Evolutionary conservation across 1,284 basidiomycete genomes (phyloP), one percentile per base, ranked within the genome.

Genomic region (Ceratobasidium sp.): DNA sequence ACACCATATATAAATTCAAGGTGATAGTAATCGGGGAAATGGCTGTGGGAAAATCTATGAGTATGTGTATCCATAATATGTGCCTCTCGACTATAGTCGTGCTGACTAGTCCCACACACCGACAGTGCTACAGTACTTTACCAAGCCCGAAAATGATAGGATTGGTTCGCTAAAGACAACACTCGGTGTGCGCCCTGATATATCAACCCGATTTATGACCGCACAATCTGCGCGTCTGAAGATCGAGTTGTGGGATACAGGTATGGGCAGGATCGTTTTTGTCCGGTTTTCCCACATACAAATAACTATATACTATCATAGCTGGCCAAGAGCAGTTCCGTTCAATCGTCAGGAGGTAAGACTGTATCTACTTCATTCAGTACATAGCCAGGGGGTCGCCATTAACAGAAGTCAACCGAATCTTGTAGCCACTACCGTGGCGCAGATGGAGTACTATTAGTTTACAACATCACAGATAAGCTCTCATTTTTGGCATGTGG

Each of bases 31-130:
- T 64, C 19, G 59, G 59, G 49, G n/a, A 52, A 23, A 41, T 19
- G 49, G 49, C 36, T 25, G 59, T 64, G 19, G 59, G 59, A 8
- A 64, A 64, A 19, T 27, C 59, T 29, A 52, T 64, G 59, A 52
- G 59, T 64, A n/a, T 2, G 59, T 41, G n/a, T n/a, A n/a, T n/a
- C n/a, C n/a, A n/a, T n/a, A n/a, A n/a, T 19, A 19, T 9, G 44
- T 8, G 8, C 39, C 8, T 41, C 16, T 41, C 2, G n/a, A 21
- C 1, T 64, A 14, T 9, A 21, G 14, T 42, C 27, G 8, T 39
- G 8, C 11, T 39, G 19, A 19, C 6, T 39, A 36, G 19, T 53
- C 13, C n/a, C 27, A 46, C 13, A 64, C 49, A 52, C 49, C n/a
- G 41, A 8, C 59, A 64, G 16, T 64, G 23, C 23, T 64, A 52